Base-by-base conservation (phyloP, 2,329 filamentous ascomycete genomes). In the Cytospora piceae region DNA sequence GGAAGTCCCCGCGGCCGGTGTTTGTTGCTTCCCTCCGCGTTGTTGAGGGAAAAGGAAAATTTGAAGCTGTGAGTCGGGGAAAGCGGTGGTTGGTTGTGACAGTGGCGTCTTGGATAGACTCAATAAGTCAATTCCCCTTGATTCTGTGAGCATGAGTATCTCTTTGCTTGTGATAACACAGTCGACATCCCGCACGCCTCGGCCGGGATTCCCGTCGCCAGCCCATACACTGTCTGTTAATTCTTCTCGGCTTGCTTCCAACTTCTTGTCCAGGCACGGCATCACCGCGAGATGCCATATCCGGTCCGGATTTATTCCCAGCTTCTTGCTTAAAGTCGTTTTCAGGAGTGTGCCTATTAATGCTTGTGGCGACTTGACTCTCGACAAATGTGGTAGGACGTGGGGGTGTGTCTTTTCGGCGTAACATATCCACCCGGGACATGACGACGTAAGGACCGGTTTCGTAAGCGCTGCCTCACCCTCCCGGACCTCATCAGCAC, bases 241-340 rank as follows among this genome's bases (percentile, higher is more conserved):
- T 77, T 99, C 95, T 76, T 93, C 90, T 61, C 95, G 89, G 71
- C 93, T 96, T 8, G 95, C 95, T 79, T 99, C 95, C 32, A 99
- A 85, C 77, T 99, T 99, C 82, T 99, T 99, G 77, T 99, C 95
- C 76, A 99, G 98, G 77, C 95, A 99, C 24, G 95, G 95, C 95
- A 99, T 99, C 55, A 99, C 84, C 15, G 94, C 93, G 61, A 98
- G 78, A 77, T 98, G 94, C 92, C 94, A 99, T 75, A 99, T 93
- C 71, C 89, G 87, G 69, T 89, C 88, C 0, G 93, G 90, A 0
- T 89, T 78, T 58, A 97, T 87, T 39, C 87, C 87, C 68, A 94
- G 84, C 61, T 81, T 84, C 70, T 86, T 87, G 76, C 90, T 93
- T 42, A 99, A 80, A 0, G 91, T 87, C 0, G 93, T 94, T 78